Evolutionary conservation across 129 eudicot genomes (phyloP), one percentile per base, ranked within the genome.

Genomic region (Flaveria ramosissima): DNA sequence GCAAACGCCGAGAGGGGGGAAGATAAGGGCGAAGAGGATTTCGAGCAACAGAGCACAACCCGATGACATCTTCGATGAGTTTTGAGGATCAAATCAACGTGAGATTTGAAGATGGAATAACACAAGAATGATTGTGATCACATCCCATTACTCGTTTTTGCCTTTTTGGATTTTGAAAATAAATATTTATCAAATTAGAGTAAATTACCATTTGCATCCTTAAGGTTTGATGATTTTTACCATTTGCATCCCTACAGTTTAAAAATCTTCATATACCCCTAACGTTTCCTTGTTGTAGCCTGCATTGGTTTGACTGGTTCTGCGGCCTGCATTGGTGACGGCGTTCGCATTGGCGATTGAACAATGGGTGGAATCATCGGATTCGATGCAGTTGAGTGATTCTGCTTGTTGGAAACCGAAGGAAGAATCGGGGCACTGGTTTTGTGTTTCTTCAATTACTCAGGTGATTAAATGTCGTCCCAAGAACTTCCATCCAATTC

Each of bases 1-100:
- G 69, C 88, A 92, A 80, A 92, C 96, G 53, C 96, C 98, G 73
- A 92, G 82, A n/a, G 98, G 98, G 43, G 98, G 98, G 39, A 92
- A 82, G 32, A 92, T 51, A 85, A 92, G 85, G 20, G 98, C 96
- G 59, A 90, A 76, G 10, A 90, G 21, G 79, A 90, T 81, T 66
- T 86, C 96, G 62, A 88, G 85, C 77, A 88, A 61, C 27, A 87
- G 70, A 41, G 75, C 92, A 76, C 92, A 87, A 6, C 88, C 75
- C 1, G 87, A 53, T 2, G 85, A 75, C 95, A 89, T 89, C 32
- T 17, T 78, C 17, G 51, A 26, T 6, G 14, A 36, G 63, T 26
- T 68, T 68, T 26, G 70, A 57, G 67, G 24, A 32, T 51, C 42
- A 12, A 7, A 68, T 76, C 46, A 27, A 59, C 1, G 53, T 59